Base-by-base conservation (phyloP, 352 stramenopile genomes). In the Pelagophyceae sp. region DNA sequence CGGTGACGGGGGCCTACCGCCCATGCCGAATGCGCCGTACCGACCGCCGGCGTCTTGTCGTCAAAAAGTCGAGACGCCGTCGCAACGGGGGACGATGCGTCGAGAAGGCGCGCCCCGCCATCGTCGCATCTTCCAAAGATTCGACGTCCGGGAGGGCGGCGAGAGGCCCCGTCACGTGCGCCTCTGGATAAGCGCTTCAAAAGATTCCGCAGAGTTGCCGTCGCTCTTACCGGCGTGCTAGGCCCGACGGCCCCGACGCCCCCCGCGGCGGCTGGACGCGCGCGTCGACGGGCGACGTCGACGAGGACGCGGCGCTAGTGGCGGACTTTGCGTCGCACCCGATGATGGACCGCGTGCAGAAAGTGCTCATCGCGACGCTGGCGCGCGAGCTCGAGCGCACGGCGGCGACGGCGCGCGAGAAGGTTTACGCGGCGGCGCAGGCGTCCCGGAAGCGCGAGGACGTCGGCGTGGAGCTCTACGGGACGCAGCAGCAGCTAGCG, bases 401-500 rank as follows among this genome's bases (percentile, higher is more conserved):
- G 27, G 80, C 81, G 38, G 37, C 80, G 23, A 78, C 86, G 76
- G 58, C 88, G n/a, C 63, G 65, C 11, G 84, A 90, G 54, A 63
- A 84, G 77, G 69, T 82, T 38, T 78, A 87, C 27, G 78, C 78
- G 58, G 58, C 86, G 0, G 75, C 77, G 67, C 70, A 78, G 40
- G 37, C 75, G 17, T 83, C 82, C 45, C 37, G 77, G 76, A 65
- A 84, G 51, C 89, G 93, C 29, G 93, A 97, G 81, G 86, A 94
- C 77, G 83, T 94, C 3, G 93, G 92, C 76, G 92, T 97, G 61
- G 84, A 93, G 72, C 83, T 98, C 35, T 97, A 98, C 77, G 90
- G 91, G 27, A 86, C 97, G 74, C 94, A 98, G 79, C 93, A 98
- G 78, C 94, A 98, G 79, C 87, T 98, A 3, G 92, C 93, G 27